Evolutionary conservation across 805 yeast species (phyloP).

Genomic region (Cyberlindnera amylophila): DNA sequence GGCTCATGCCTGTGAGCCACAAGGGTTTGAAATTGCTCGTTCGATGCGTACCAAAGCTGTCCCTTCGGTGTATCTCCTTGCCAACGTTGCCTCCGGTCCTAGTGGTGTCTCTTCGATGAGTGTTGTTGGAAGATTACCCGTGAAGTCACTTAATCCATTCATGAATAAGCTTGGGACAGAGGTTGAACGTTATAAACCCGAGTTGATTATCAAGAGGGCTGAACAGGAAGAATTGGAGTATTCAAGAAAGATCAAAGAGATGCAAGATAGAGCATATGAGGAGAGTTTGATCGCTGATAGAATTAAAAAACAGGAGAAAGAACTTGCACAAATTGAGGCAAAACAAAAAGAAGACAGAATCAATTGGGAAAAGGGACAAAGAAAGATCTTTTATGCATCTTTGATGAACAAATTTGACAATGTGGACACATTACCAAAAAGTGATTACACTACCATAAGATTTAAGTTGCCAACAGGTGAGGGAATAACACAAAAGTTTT

Average conservation of each 20-base stretch:
- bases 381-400: slow-evolving; percentile 13
- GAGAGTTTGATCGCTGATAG: slow-evolving; percentile 56
- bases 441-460: slow-evolving; percentile 41
- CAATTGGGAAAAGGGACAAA: slow-evolving; percentile 9
- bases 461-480: slow-evolving; percentile 53
- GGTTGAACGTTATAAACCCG: slow-evolving; percentile 56
- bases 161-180: slow-evolving; percentile 37
- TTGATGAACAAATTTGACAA: slow-evolving; percentile 11
- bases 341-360: slow-evolving; percentile 14
- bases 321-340: slow-evolving; percentile 26
- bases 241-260: slow-evolving; percentile 53
- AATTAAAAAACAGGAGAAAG: slow-evolving; percentile 45
- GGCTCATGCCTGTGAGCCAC: slow-evolving; percentile 60
- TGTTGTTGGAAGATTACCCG: slow-evolving; percentile 29
- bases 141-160: slow-evolving; percentile 30
- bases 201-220: slow-evolving; percentile 51
- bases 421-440: slow-evolving; percentile 23
- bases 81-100: slow-evolving; percentile 49
- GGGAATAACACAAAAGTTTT: slow-evolving; percentile 43
- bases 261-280: slow-evolving; percentile 67
- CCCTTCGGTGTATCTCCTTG: slow-evolving; percentile 53
- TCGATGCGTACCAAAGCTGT: slow-evolving; percentile 47
- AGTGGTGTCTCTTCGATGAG: slow-evolving; percentile 34
- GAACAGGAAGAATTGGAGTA: slow-evolving; percentile 58
- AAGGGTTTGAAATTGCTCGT: slow-evolving; percentile 62